Evolutionary conservation across 2,329 filamentous ascomycete genomes (phyloP).

Genomic region (Curvularia eragrostidis): DNA sequence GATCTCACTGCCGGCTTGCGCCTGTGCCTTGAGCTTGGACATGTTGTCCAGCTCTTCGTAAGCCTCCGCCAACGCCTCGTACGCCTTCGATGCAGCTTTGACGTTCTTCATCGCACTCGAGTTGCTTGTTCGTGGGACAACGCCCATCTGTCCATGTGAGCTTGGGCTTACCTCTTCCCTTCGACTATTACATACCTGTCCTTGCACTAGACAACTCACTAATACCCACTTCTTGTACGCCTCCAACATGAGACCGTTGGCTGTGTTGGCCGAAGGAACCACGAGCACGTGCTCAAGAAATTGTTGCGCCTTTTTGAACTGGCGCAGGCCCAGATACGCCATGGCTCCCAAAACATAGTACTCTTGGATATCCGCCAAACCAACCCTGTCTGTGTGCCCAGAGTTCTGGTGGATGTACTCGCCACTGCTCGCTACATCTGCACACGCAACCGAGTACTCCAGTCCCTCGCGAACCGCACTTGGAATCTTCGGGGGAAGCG

Average conservation of each 20-base stretch:
- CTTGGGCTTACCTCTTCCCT: not conserved
- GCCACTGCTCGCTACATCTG: conserved; percentile 53
- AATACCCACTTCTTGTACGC: conserved; percentile 93
- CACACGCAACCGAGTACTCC: conserved; percentile 51
- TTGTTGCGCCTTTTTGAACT: conserved; percentile 54
- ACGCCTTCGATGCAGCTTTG: conserved; percentile 68
- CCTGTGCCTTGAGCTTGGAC: conserved; percentile 67
- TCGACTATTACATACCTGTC: conserved; percentile 57
- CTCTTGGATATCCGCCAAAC: conserved; percentile 60
- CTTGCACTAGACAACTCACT: conserved; percentile 73
- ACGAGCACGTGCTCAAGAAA: conserved; percentile 60
- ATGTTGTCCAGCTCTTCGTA: conserved; percentile 63
- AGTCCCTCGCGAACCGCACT: conserved; percentile 37
- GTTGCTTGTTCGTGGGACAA: conserved; percentile 64
- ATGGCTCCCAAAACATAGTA: conserved; percentile 60
- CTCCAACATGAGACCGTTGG: conserved; percentile 82
- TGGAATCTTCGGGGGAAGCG: conserved; percentile 61
- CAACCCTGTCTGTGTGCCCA: conserved; percentile 64
- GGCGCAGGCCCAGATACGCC: conserved; percentile 54
- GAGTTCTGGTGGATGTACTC: conserved; percentile 67
- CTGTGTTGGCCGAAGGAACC: conserved; percentile 69
- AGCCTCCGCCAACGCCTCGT: conserved; percentile 71
- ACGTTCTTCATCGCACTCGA: conserved; percentile 63
- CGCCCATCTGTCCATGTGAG: conserved; percentile 50
- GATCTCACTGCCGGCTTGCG: conserved; percentile 62